phyloP scores from a whole-genome alignment of 768 basidiomycete genomes.

The Boletus fagicola region DNA sequence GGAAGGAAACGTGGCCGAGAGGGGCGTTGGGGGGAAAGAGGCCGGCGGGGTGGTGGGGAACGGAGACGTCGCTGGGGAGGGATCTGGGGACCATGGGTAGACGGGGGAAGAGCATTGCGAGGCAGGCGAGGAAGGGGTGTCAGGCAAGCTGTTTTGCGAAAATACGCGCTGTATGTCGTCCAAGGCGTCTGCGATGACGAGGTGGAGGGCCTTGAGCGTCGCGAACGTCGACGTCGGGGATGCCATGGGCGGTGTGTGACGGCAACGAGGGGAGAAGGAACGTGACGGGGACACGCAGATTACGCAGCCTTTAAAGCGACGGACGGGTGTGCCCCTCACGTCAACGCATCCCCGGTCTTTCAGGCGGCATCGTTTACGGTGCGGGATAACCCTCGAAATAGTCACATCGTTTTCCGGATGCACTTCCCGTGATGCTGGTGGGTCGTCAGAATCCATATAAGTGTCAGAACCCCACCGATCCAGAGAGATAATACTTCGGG shows the following conservation, averaged over 20 bases:
- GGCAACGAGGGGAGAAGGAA: slow-evolving; percentile 8
- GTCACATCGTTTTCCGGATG: slow-evolving; percentile 16
- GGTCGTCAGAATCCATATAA: slow-evolving; percentile 10
- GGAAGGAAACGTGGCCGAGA: slow-evolving; percentile 31
- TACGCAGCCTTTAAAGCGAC: slow-evolving; percentile 17
- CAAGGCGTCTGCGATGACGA: slow-evolving; percentile 65
- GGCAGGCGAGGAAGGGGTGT: slow-evolving; percentile 13
- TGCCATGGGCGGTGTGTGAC: slow-evolving; percentile 21
- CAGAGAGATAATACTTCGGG: slow-evolving; percentile 4
- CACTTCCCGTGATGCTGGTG: slow-evolving; percentile 5
- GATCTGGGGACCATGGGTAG: slow-evolving; percentile 31
- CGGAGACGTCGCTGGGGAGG: slow-evolving; percentile 28
- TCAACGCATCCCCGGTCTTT: slow-evolving; percentile 1
- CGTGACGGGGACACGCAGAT: not conserved
- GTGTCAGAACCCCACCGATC: slow-evolving; percentile 19
- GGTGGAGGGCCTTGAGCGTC: slow-evolving; percentile 59
- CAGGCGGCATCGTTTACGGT: not conserved
- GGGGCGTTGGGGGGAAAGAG: slow-evolving; percentile 29
- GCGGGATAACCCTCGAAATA: slow-evolving; percentile 11
- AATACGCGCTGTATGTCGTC: slow-evolving; percentile 67
- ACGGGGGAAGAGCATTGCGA: slow-evolving; percentile 20
- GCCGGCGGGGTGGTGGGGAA: slow-evolving; percentile 26
- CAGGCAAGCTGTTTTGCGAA: slow-evolving; percentile 17
- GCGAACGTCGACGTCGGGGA: slow-evolving; percentile 56
- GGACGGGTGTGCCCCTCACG: slow-evolving; percentile 2